phyloP scores from a whole-genome alignment of 106 monocot genomes.

The Hemerocallis citrina region DNA sequence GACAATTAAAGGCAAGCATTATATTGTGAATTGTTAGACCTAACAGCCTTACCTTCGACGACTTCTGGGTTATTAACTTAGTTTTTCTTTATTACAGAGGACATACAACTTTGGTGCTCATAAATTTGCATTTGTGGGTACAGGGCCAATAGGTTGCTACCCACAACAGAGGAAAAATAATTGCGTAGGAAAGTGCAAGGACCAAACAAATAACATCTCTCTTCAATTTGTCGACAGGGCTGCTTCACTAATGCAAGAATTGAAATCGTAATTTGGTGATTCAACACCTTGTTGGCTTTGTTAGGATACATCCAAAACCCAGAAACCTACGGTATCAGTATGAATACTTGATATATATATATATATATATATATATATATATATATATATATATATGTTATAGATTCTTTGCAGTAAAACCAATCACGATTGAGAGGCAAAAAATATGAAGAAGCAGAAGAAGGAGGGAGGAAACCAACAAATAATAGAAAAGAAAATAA shows the following conservation, averaged over 20 bases:
- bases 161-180: slow-evolving; percentile 27
- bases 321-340: slow-evolving; percentile 19
- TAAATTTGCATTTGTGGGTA: slow-evolving; percentile 32
- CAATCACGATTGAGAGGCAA: too few species aligned
- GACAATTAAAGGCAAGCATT: slow-evolving; percentile 30
- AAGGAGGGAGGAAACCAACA: too few species aligned
- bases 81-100: slow-evolving; percentile 13
- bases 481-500: too few species aligned
- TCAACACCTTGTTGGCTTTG: slow-evolving; percentile 18
- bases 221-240: slow-evolving; percentile 18
- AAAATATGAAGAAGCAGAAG: too few species aligned
- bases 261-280: slow-evolving; percentile 35
- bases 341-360: too few species aligned
- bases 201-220: slow-evolving; percentile 23
- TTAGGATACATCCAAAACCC: slow-evolving; percentile 24
- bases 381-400: too few species aligned
- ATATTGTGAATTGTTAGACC: background rate
- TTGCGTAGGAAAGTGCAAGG: slow-evolving; percentile 20
- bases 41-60: background rate
- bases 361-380: too few species aligned
- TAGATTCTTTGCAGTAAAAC: too few species aligned
- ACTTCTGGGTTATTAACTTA: background rate
- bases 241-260: slow-evolving; percentile 15
- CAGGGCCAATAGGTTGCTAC: slow-evolving; percentile 38
- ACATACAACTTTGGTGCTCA: slow-evolving; percentile 48